These are phyloP conservation scores for Meyerozyma sp. DNA, from an alignment of 1,139 yeast genomes.

Conservation along the genomic window DNA sequence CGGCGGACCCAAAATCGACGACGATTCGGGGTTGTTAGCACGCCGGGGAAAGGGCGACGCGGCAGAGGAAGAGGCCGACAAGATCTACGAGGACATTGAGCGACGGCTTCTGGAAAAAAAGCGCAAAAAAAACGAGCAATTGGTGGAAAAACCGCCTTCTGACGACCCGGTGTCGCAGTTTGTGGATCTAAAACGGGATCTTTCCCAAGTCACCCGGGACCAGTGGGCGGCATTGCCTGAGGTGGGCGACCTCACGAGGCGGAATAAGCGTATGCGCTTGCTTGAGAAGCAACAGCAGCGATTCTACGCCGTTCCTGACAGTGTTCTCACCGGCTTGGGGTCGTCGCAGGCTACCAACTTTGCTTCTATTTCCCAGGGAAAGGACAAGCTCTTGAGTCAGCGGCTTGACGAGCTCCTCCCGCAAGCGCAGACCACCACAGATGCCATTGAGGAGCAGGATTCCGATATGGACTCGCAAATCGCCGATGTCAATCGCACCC, in stretches of 20 bases:
- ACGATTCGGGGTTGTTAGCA: constrained; percentile 7
- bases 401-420: constrained; percentile 33
- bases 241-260: constrained; percentile 79
- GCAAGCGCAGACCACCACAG: constrained; percentile 1
- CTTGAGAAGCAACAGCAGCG: constrained; percentile 62
- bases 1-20: constrained; percentile 18
- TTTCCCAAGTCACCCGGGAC: constrained; percentile 54
- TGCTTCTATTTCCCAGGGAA: constrained; percentile 46
- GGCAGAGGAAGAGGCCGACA: constrained; percentile 69
- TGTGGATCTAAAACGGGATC: constrained; percentile 53
- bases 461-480: constrained; percentile 11
- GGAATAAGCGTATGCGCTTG: constrained; percentile 67
- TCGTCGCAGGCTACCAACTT: constrained; percentile 31
- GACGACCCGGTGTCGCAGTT: constrained; percentile 21
- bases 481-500: constrained; percentile 53
- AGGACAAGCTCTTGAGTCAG: constrained; percentile 45
- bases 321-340: constrained; percentile 37
- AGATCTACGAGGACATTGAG: constrained; percentile 63
- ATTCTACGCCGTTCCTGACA: constrained; percentile 81
- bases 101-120: constrained; percentile 36
- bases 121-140: constrained; percentile 19
- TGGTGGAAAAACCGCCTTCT: background rate
- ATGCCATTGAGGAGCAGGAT: constrained; percentile 4
- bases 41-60: constrained; percentile 12
- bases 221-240: constrained; percentile 87